Base-by-base conservation (phyloP, 2,329 filamentous ascomycete species). In the Daldinia sp. region DNA sequence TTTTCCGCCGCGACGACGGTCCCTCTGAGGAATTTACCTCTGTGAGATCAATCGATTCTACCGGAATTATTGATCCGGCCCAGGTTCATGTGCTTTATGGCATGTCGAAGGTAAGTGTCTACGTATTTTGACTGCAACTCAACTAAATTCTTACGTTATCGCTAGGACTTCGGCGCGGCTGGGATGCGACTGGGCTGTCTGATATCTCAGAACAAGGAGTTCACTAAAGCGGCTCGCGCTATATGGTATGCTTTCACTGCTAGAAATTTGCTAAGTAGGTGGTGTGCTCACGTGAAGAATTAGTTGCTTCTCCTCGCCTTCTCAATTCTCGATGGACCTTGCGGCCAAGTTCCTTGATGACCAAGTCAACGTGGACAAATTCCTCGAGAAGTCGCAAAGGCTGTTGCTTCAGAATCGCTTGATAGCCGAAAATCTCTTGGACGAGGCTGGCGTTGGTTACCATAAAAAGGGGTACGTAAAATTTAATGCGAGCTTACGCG, bases 161-260 rank as follows among this genome's bases (percentile, higher is more conserved):
- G 3, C 5, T 45, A 71, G 68, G 69, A 71, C 51, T 71, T 70
- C 13, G 54, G 57, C 10, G 55, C 63, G 0, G 47, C 45, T 5
- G 69, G 69, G 21, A 62, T 68, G 64, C 64, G 68, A 13, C 56
- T 71, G 2, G 69, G 69, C 11, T 71, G 69, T 27, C 10, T 71
- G n/a, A 48, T 70, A 41, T 68, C 68, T 7, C 61, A 64, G 39
- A 71, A 69, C 21, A 21, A 25, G 0, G 63, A 68, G 17, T 66
- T 70, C 29, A 69, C 55, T 3, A 54, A 67, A 7, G 69, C 69
- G 4, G 39, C 61, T 21, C 64, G 69, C 15, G 54, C 69, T 8
- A 48, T 63, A 17, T 70, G 69, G 66, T 67, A 11, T 34, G 63
- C 30, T 3, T 32, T n/a, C n/a, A 19, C 25, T n/a, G 13, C 2